A percentile compares a stretch with the other conserved stretches of the same genome.
Evolutionary conservation across 2,329 filamentous ascomycete species (phyloP).

Genomic region (Trichoderma arundinaceum): DNA sequence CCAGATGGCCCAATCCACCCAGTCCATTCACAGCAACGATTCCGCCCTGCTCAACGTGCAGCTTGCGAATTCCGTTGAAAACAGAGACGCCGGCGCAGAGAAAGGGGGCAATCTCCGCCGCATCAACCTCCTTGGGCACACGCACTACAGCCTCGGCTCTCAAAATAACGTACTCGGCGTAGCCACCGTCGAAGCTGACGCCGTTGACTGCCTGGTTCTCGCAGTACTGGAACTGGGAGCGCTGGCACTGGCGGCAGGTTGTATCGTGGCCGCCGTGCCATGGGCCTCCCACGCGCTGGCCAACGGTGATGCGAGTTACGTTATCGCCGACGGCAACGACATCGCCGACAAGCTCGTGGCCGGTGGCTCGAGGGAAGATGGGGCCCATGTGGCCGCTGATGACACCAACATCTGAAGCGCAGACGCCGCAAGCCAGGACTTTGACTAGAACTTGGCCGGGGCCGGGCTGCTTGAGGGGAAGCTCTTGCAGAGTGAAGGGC

Average conservation of each 20-base stretch:
- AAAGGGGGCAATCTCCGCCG: slow-evolving; percentile 61
- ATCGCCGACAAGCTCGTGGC: slow-evolving; percentile 73
- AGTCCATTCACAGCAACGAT: slow-evolving; percentile 69
- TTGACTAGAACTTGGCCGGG: slow-evolving; percentile 71
- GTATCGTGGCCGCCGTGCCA: slow-evolving; percentile 61
- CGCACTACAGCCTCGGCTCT: slow-evolving; percentile 64
- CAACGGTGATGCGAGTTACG: slow-evolving; percentile 62
- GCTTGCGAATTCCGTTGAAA: slow-evolving; percentile 64
- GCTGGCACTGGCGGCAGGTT: slow-evolving; percentile 66
- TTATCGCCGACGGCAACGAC: slow-evolving; percentile 63
- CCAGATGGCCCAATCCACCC: slow-evolving; percentile 77
- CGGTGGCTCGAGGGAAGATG: slow-evolving; percentile 66
- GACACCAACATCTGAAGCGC: slow-evolving; percentile 63
- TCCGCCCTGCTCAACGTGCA: slow-evolving; percentile 57
- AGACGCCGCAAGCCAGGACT: slow-evolving; percentile 74
- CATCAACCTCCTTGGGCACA: slow-evolving; percentile 58
- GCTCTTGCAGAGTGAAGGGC: slow-evolving; percentile 63
- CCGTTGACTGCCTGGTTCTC: slow-evolving; percentile 68
- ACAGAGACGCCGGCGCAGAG: slow-evolving; percentile 69
- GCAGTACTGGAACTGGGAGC: slow-evolving; percentile 72
- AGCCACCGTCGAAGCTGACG: slow-evolving; percentile 69
- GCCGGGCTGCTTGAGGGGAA: slow-evolving; percentile 62
- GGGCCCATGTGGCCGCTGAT: slow-evolving; percentile 57
- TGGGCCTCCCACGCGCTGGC: slow-evolving; percentile 65
- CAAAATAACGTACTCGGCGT: slow-evolving; percentile 66